Evolutionary conservation across 306 rosid genomes (phyloP).

Genomic region (Dryas drummondii): DNA sequence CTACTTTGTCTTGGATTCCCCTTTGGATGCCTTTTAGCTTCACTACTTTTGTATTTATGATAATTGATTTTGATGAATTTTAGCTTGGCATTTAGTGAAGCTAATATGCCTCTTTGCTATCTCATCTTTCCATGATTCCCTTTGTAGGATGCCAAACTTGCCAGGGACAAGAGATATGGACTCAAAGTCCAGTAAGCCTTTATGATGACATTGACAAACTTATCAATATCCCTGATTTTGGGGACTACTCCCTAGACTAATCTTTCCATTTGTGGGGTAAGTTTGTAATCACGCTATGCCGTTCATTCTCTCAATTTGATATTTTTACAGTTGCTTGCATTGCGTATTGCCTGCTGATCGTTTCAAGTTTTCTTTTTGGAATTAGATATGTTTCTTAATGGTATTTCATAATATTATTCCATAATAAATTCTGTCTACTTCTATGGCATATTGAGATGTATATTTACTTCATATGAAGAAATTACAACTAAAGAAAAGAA

Average conservation of each 20-base stretch:
- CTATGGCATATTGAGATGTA: not conserved
- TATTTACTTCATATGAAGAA: not conserved
- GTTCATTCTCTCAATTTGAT: not conserved
- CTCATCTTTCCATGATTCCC: not conserved
- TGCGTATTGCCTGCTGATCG: not conserved
- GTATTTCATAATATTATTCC: not conserved
- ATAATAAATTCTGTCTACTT: not conserved
- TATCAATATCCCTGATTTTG: not conserved
- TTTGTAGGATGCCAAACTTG: slow-evolving; percentile 23
- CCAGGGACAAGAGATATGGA: slow-evolving; percentile 20
- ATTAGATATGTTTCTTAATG: not conserved
- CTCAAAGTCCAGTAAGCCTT: slow-evolving; percentile 19
- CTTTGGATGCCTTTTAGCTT: too few species aligned
- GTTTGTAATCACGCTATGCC: not conserved
- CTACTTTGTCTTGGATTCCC: too few species aligned
- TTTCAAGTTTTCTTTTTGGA: not conserved
- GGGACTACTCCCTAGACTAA: not conserved
- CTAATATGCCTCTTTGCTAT: not conserved
- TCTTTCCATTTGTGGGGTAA: not conserved
- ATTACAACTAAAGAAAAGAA: not conserved
- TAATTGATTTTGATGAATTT: too few species aligned
- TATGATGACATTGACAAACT: slow-evolving; percentile 12
- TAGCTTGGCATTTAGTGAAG: too few species aligned
- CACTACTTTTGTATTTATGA: too few species aligned
- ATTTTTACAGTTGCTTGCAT: not conserved